Evolutionary conservation across 345 rosid species (phyloP).

Genomic region (Hirschfeldia incana): DNA sequence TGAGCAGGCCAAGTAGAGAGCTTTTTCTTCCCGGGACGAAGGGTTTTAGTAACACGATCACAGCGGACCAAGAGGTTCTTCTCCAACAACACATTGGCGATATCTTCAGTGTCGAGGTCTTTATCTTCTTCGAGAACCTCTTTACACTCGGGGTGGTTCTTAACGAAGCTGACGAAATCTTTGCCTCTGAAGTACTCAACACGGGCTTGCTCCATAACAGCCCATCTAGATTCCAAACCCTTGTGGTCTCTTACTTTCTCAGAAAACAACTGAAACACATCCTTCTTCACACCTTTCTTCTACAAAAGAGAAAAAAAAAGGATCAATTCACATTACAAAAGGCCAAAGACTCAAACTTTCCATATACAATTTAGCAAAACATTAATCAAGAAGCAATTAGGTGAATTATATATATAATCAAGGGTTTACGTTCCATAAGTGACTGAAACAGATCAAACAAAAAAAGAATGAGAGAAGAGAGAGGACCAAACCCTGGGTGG

Average conservation of each 20-base stretch:
- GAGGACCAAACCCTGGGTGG: conserved; percentile 65
- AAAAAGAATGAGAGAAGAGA: conserved; percentile 10
- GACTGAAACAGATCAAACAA: conserved; percentile 29
- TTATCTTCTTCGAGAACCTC: conserved; percentile 72
- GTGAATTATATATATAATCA: too few relatives aligned
- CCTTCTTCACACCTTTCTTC: conserved; percentile 89
- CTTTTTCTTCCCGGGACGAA: conserved; percentile 98
- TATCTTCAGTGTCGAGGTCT: conserved; percentile 83
- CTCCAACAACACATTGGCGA: conserved; percentile 72
- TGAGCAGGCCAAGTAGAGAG: conserved; percentile 99
- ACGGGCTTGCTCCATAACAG: conserved; percentile 92
- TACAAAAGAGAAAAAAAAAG: conserved; percentile 22
- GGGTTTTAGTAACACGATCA: conserved; percentile 95
- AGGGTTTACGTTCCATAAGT: neutral
- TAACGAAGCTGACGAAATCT: conserved; percentile 77
- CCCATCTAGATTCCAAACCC: conserved; percentile 95
- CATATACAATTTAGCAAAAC: conserved; percentile 3
- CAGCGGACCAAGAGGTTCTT: conserved; percentile 91
- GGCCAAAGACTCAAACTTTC: neutral
- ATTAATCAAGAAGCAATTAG: neutral
- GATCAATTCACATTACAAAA: conserved; percentile 18
- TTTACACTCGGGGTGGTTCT: conserved; percentile 75
- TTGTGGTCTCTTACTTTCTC: conserved; percentile 98
- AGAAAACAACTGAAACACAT: conserved; percentile 90
- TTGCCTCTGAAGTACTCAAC: conserved; percentile 96